A percentile compares a stretch with the other conserved stretches of the same genome.
These are phyloP conservation scores for Syzygium aromaticum DNA, from an alignment of 345 rosid species.

Conservation along the genomic window DNA sequence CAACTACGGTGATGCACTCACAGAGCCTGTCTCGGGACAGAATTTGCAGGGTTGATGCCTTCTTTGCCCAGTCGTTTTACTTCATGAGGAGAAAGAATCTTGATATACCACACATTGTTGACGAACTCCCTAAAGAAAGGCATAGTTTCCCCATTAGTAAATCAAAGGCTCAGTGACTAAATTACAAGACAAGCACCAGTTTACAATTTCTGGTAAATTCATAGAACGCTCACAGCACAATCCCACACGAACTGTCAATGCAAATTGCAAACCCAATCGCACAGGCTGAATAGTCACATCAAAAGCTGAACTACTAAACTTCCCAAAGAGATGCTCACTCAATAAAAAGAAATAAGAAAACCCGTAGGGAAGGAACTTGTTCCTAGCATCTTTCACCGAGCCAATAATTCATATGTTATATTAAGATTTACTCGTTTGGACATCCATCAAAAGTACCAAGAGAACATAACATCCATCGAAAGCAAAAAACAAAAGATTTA, in stretches of 20 bases:
- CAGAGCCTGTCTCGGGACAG: conserved; percentile 16
- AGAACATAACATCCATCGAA: neutral
- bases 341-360: neutral
- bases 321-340: neutral
- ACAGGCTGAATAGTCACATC: neutral
- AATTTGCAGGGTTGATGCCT: conserved; percentile 13
- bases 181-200: neutral
- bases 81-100: conserved; percentile 32
- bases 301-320: neutral
- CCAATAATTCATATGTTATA: neutral
- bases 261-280: neutral
- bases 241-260: neutral
- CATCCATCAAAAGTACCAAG: neutral
- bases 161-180: neutral
- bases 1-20: neutral
- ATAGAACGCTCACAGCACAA: neutral
- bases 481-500: neutral
- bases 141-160: neutral
- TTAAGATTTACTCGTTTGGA: neutral
- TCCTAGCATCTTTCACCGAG: neutral
- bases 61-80: conserved; percentile 33
- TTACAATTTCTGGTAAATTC: neutral
- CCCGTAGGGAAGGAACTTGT: neutral
- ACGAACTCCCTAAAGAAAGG: conserved; percentile 26
- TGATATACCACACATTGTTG: conserved; percentile 36